Evolutionary conservation across 768 basidiomycete species (phyloP).

Genomic region (Macrolepiota dolichaula): DNA sequence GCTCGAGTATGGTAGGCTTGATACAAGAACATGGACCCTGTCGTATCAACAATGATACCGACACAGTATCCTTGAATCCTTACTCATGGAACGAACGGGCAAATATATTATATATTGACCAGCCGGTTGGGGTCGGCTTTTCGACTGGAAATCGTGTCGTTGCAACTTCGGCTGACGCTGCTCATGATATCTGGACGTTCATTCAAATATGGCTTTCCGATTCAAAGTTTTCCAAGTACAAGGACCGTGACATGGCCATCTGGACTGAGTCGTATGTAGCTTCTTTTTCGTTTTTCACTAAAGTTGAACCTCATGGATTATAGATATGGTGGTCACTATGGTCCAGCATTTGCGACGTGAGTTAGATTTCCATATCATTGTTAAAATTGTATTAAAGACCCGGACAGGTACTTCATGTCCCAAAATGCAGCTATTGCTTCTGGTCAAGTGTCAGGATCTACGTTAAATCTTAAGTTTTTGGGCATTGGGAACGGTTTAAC

Average conservation of each 20-base stretch:
- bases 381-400: not conserved
- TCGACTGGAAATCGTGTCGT: slow-evolving; percentile 50
- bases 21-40: slow-evolving; percentile 81
- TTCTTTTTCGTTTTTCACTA: not conserved
- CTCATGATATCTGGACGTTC: slow-evolving; percentile 57
- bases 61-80: slow-evolving; percentile 47
- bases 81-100: slow-evolving; percentile 56
- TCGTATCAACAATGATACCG: slow-evolving; percentile 51
- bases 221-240: slow-evolving; percentile 45
- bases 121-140: slow-evolving; percentile 62
- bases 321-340: slow-evolving; percentile 72
- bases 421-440: slow-evolving; percentile 56
- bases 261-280: slow-evolving; percentile 58
- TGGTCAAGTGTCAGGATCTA: slow-evolving; percentile 39
- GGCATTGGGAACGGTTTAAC: slow-evolving; percentile 63
- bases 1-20: slow-evolving; percentile 58
- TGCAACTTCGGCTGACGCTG: slow-evolving; percentile 50
- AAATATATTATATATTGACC: slow-evolving; percentile 59
- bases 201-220: slow-evolving; percentile 62
- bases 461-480: slow-evolving; percentile 58
- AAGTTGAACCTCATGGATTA: not conserved
- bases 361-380: slow-evolving; percentile 7
- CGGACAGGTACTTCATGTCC: slow-evolving; percentile 45
- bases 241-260: slow-evolving; percentile 44
- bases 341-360: slow-evolving; percentile 59